These are phyloP conservation scores for Xylogone sp. DNA, from an alignment of 2,329 filamentous ascomycete species.

Conservation along the genomic window DNA sequence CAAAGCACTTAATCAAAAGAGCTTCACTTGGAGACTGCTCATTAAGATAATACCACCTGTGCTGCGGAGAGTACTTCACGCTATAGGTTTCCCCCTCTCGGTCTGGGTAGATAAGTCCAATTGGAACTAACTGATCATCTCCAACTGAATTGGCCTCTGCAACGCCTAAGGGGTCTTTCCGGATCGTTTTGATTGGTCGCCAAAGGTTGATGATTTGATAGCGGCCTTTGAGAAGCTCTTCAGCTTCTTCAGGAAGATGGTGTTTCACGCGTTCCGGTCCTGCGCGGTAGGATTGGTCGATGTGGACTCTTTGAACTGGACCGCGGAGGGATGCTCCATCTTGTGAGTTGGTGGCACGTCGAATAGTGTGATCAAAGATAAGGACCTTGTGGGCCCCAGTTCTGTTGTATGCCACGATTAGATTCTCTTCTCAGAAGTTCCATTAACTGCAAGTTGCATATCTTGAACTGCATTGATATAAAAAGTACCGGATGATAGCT, in stretches of 20 bases:
- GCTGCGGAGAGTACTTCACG: slow-evolving; percentile 57
- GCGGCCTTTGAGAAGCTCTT: slow-evolving; percentile 57
- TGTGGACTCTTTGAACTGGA: slow-evolving; percentile 70
- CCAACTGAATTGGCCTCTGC: slow-evolving; percentile 50
- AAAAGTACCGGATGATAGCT: no score
- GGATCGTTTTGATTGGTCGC: slow-evolving; percentile 52
- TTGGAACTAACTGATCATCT: slow-evolving; percentile 46
- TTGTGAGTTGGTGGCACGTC: slow-evolving; percentile 52
- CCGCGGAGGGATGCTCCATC: slow-evolving; percentile 37
- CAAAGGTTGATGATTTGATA: slow-evolving; percentile 86
- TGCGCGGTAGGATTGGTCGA: slow-evolving; percentile 71
- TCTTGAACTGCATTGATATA: no score
- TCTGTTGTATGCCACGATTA: not conserved
- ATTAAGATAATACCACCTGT: slow-evolving; percentile 51
- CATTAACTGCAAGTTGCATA: no score
- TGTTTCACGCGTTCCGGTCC: slow-evolving; percentile 67
- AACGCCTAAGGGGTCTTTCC: slow-evolving; percentile 52
- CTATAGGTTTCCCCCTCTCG: slow-evolving; percentile 72
- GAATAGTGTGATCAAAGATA: slow-evolving; percentile 83
- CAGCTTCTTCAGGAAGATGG: slow-evolving; percentile 58
- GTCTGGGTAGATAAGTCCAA: slow-evolving; percentile 46
- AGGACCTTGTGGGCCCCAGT: slow-evolving; percentile 44
- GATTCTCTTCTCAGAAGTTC: no score
- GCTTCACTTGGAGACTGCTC: slow-evolving; percentile 50
- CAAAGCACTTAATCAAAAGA: slow-evolving; percentile 59